Evolutionary conservation across 768 basidiomycete genomes (phyloP), one percentile per base, ranked within the genome.

Genomic region (Boletus pseudopeckii): DNA sequence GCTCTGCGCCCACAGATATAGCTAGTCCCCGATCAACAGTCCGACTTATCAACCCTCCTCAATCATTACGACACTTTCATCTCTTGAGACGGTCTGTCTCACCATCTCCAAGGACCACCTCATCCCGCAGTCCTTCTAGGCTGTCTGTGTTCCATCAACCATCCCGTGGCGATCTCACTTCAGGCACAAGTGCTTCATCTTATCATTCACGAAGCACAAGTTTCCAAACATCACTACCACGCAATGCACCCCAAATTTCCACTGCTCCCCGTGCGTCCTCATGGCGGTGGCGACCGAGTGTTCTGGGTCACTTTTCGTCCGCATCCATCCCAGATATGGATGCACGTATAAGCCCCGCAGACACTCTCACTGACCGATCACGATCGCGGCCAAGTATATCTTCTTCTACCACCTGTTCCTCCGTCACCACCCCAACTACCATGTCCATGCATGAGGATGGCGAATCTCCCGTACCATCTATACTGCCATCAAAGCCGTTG

Each of bases 331-430:
- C 79, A 40, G 78, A 76, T 61, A 58, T 72, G 41, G 78, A 76
- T 63, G 57, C 72, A 45, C 79, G 70, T 47, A 63, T 75, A 45
- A 67, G 72, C 41, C 73, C 76, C 30, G 75, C 77, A 17, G 80
- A 77, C 43, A 68, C 70, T 15, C 55, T 60, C 9, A 72, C 68
- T 45, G 72, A 77, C 36, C 75, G 71, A 36, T 77, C 82, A 10
- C 79, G 81, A 33, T 77, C 83, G 17, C 78, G 83, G 32, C 82
- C 79, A 17, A 85, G 83, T 60, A 74, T 84, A 49, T 86, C 83
- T 34, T 85, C 85, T 26, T 79, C 75, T 5, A 77, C 78, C 38
- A 84, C 84, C 26, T 78, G 72, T 60, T 79, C 74, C 26, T 72
- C 80, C 15, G 75, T 77, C 34, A 75, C 75, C 10, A 64, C 68